A percentile compares a stretch with the other conserved stretches of the same genome.
These are phyloP conservation scores for Sphagnurus paluster DNA, from an alignment of 1,284 basidiomycete species.

Conservation along the genomic window DNA sequence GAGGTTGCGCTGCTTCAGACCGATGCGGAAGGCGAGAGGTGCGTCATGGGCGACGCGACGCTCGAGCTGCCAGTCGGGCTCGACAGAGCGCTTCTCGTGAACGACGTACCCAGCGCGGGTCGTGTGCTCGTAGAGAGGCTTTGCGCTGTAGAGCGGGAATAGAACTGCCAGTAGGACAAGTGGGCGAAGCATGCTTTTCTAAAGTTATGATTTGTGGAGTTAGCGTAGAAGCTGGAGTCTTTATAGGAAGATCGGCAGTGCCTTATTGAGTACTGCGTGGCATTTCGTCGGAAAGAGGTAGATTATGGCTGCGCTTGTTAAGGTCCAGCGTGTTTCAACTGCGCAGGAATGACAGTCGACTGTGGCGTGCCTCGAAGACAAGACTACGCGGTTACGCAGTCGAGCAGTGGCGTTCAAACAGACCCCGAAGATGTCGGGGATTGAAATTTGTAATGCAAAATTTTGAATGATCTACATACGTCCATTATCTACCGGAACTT, in stretches of 20 bases:
- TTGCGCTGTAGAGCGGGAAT: background rate
- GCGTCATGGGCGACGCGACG: conserved; percentile 14
- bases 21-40: conserved; percentile 22
- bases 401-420: too few species aligned
- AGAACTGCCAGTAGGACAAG: background rate
- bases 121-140: background rate
- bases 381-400: too few species aligned
- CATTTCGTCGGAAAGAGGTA: too few species aligned
- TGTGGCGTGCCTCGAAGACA: too few species aligned
- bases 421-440: too few species aligned
- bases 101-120: conserved; percentile 9
- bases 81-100: conserved; percentile 19
- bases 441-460: too few species aligned
- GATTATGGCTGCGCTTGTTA: too few species aligned
- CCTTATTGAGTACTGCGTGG: too few species aligned
- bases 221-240: background rate
- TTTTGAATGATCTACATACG: too few species aligned
- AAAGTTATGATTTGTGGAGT: background rate
- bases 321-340: too few species aligned
- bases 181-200: background rate
- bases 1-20: conserved; percentile 20
- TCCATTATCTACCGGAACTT: too few species aligned
- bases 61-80: conserved; percentile 11
- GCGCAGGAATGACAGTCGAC: too few species aligned
- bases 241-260: background rate